Conservation (phyloP, 2,329 filamentous ascomycete genomes). For the Claviceps humidiphila region DNA sequence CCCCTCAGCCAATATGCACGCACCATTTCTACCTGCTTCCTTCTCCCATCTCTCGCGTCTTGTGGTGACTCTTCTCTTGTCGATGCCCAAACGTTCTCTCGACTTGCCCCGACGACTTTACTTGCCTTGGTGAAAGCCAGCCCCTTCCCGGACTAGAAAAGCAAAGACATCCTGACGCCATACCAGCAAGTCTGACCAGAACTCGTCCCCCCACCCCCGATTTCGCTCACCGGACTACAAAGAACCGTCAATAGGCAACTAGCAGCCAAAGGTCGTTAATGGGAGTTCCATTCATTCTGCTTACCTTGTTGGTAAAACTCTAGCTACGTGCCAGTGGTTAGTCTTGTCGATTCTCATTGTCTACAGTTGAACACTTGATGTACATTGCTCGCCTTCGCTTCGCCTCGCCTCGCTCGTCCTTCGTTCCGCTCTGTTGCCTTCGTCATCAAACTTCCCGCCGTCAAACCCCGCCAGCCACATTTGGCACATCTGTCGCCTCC, state of each 20-base stretch:
- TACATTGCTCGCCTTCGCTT: background rate
- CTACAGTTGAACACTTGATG: slow-evolving; percentile 1
- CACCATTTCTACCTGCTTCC: background rate
- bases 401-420: background rate
- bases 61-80: too few species aligned
- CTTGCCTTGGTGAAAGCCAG: too few species aligned
- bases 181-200: too few species aligned
- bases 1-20: background rate
- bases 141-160: too few species aligned
- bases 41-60: too few species aligned
- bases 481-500: background rate
- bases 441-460: background rate
- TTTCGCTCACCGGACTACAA: background rate
- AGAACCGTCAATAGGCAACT: slow-evolving; percentile 1
- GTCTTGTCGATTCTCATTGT: slow-evolving; percentile 4
- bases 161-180: too few species aligned
- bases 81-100: too few species aligned
- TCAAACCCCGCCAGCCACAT: background rate
- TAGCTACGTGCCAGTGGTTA: slow-evolving; percentile 3
- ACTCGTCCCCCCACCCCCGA: background rate
- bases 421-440: background rate
- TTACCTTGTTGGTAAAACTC: background rate
- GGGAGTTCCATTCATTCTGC: background rate
- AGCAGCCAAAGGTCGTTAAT: background rate
- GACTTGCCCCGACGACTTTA: too few species aligned